Base-by-base conservation (phyloP, 2,329 filamentous ascomycete genomes). In the Ophiostoma populinum region DNA sequence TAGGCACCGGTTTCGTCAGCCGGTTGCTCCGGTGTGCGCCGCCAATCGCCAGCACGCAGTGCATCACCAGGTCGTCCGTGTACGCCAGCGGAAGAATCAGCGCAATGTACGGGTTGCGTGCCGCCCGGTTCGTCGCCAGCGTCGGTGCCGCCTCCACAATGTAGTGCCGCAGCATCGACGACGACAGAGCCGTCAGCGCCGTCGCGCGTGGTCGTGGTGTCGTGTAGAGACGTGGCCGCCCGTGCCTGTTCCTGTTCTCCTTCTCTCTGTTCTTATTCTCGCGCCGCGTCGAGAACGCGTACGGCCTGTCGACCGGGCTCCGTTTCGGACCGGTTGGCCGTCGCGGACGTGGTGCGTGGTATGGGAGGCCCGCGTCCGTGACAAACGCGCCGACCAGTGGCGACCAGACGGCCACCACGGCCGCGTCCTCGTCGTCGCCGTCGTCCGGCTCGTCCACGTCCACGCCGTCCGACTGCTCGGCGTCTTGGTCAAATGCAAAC, bases 11-110 rank as follows among this genome's bases (percentile, higher is more conserved):
- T 3, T 30, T 34, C 2, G 33, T 25, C 8, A 43, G 18, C 13
- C 36, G 36, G 33, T 32, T 38, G 33, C 33, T 39, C 17, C 43
- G 25, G 15, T 43, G 37, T 7, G 37, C 37, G 10, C 43, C 45
- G 25, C 42, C 39, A 5, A 46, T 37, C 20, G 42, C 41, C 7
- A 45, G 27, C 7, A 47, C 25, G 36, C 41, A 41, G 37, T 47
- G 45, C 45, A 47, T 45, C n/a, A 47, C 39, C 19, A 47, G 41
- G 29, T 47, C 43, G 40, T 47, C 44, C 25, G 34, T 35, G 24
- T 45, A 42, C 18, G 45, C 45, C 15, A 47, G 41, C 19, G 45
- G 45, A 24, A 47, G 32, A 10, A 47, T 27, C 24, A 35, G 32
- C 5, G 37, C 32, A 4, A 47, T 12, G 13, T 35, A 45, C 2